Conservation (phyloP, 2,329 filamentous ascomycete species). For the Phyllosticta paracitricarpa region DNA sequence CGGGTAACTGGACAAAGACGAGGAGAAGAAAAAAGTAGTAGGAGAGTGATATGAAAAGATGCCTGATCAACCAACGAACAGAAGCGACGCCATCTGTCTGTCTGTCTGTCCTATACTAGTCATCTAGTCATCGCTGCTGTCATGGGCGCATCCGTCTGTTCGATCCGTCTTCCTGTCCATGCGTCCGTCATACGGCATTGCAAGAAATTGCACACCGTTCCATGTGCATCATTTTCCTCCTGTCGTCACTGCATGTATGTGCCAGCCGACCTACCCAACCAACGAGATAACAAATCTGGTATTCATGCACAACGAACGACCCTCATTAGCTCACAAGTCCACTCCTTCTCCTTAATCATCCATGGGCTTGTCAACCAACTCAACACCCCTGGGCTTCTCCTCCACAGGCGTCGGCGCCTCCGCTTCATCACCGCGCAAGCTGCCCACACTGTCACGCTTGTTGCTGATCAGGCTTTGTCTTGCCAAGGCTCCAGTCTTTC, state of each 20-base stretch:
- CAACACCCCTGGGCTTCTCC: constrained; percentile 44
- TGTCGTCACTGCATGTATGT: background rate
- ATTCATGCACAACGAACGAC: background rate
- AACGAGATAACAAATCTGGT: background rate
- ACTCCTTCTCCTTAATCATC: constrained; percentile 46
- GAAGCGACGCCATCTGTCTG: background rate
- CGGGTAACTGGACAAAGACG: background rate
- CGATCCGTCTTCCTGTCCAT: background rate
- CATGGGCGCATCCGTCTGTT: background rate
- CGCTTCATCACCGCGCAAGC: constrained; percentile 17
- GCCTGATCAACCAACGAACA: background rate
- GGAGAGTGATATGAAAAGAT: background rate
- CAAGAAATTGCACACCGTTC: background rate
- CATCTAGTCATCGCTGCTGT: background rate
- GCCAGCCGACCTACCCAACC: background rate
- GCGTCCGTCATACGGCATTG: background rate
- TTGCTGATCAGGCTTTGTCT: constrained; percentile 22
- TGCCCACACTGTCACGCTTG: constrained; percentile 22
- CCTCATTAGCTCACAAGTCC: background rate
- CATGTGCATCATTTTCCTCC: background rate
- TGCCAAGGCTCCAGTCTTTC: constrained; percentile 41
- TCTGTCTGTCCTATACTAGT: background rate
- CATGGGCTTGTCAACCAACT: constrained; percentile 67
- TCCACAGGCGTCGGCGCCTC: constrained; percentile 29
- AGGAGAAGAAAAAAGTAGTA: background rate